Conservation (phyloP, 176 grass and related monocot species). For the Cocos nucifera region DNA sequence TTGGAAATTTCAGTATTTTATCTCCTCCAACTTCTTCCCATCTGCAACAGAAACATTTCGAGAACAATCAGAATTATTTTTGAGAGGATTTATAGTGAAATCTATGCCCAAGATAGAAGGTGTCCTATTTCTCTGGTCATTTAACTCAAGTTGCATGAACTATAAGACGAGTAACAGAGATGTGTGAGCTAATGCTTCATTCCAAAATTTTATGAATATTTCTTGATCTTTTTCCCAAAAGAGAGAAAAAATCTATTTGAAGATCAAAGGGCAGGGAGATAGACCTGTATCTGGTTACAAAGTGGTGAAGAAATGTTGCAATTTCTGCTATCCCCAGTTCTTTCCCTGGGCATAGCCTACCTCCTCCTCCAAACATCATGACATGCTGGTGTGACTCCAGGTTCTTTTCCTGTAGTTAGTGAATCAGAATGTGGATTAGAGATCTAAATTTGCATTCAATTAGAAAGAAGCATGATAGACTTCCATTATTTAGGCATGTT, state of each 20-base stretch:
- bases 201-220: no score
- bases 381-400: conserved; percentile 78
- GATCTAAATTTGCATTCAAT: not conserved
- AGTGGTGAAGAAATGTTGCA: conserved; percentile 89
- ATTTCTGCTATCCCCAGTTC: conserved; percentile 80
- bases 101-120: no score
- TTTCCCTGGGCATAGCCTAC: conserved; percentile 82
- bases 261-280: not conserved
- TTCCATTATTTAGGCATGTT: no score
- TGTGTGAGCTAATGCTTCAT: no score
- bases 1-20: conserved; percentile 71
- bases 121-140: no score
- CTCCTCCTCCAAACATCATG: conserved; percentile 95
- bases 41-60: conserved; percentile 32
- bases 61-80: no score
- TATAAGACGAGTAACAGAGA: no score
- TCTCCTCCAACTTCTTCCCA: conserved; percentile 80
- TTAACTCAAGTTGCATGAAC: no score
- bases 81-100: no score
- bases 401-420: conserved; percentile 52
- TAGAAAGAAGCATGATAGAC: no score
- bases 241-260: no score
- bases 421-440: conserved; percentile 13
- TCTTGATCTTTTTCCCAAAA: no score
- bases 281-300: conserved; percentile 83